Base-by-base conservation (phyloP, 2,329 filamentous ascomycete species). In the Elsinoe fawcettii region DNA sequence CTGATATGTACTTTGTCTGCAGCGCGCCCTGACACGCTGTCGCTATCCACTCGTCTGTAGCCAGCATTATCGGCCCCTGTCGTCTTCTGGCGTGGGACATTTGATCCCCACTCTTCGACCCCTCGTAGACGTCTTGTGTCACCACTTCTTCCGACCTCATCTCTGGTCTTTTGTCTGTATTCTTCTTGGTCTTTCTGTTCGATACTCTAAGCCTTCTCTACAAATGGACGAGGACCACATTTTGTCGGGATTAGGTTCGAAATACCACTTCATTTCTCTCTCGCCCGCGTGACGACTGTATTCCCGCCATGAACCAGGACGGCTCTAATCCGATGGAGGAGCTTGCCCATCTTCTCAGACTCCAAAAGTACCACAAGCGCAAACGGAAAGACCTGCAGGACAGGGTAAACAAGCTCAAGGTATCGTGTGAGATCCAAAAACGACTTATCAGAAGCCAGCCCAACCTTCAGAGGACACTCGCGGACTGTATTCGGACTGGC, bases 301-400 rank as follows among this genome's bases (percentile, higher is more conserved):
- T n/a, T 37, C 5, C 30, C 18, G 11, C 16, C n/a, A 53, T 53
- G 49, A 32, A 53, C 32, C 20, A 39, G 18, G 6, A n/a, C 32
- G 53, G 14, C 9, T 44, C 16, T 55, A 53, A 23, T 37, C 59
- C 63, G 12, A 37, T 92, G 60, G 83, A 88, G 66, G 87, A 91
- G 71, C 80, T 92, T 63, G 87, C 87, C 54, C 87, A 90, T 70
- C 73, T 91, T 65, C 86, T 90, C 62, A 83, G 87, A 60, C 76
- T 90, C 61, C 87, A 87, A 68, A 87, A 85, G 66, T 90, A 90
- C 69, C 88, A 92, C 72, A 85, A 89, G 77, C 86, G 86, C 76
- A 87, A 88, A 77, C 83, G 87, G 73, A 78, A 81, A 62, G 85
- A 86, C 67, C 87, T 85, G 46, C 80, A 88, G 63, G 77, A 87